Conservation (phyloP, 148 eudicot species). For the Spergularia bocconei region DNA sequence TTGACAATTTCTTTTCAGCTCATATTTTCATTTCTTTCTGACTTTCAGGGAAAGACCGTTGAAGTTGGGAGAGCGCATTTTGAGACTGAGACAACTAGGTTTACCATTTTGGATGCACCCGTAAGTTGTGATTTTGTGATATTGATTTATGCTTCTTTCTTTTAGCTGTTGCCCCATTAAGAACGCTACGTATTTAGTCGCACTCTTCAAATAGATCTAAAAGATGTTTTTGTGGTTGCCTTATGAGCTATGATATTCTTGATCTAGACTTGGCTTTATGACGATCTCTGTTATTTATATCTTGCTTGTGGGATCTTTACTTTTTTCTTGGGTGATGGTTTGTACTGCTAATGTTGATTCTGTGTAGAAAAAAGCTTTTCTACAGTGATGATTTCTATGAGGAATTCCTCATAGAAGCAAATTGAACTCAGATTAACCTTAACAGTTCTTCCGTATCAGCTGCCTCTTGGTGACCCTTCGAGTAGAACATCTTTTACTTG, state of each 20-base stretch:
- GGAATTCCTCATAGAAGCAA: background rate
- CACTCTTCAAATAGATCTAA: background rate
- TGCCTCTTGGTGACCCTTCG: background rate
- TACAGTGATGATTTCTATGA: background rate
- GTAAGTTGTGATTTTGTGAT: slow-evolving; percentile 32
- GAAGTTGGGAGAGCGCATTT: slow-evolving; percentile 98
- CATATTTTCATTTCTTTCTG: slow-evolving; percentile 7
- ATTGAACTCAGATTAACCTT: background rate
- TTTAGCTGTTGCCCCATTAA: background rate
- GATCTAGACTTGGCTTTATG: background rate
- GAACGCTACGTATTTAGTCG: background rate
- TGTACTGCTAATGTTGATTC: background rate
- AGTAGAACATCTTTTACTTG: background rate
- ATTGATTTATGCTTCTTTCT: background rate
- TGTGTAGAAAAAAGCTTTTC: background rate
- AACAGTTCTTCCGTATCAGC: background rate
- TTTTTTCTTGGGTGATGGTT: background rate
- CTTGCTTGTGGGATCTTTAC: background rate
- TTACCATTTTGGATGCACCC: slow-evolving; percentile 98
- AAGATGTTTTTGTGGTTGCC: background rate
- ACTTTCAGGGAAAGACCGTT: slow-evolving; percentile 72
- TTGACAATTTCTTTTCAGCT: background rate
- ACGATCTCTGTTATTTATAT: background rate
- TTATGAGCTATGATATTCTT: background rate
- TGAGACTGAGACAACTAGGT: slow-evolving; percentile 85